These are phyloP conservation scores for Hibiscus syriacus DNA, from an alignment of 345 rosid genomes.

Conservation along the genomic window DNA sequence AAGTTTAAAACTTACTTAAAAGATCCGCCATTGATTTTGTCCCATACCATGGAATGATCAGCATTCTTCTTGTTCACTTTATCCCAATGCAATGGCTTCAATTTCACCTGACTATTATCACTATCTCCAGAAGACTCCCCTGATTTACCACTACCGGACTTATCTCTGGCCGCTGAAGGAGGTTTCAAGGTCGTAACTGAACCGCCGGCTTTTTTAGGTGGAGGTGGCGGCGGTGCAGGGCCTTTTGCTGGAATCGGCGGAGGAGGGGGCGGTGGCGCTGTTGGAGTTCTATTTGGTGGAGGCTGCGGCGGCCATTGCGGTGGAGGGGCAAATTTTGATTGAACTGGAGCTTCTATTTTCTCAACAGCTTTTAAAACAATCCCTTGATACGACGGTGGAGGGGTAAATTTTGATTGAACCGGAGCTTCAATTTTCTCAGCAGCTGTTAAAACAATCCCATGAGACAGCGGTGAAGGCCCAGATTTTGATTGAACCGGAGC, in stretches of 20 bases:
- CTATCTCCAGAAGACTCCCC: slow-evolving; percentile 25
- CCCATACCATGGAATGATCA: slow-evolving; percentile 92
- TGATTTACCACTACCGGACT: slow-evolving; percentile 14
- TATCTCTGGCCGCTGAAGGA: slow-evolving; percentile 27
- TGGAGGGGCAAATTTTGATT: too few relatives aligned
- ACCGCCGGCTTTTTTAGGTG: slow-evolving; percentile 24
- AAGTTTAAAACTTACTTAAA: slow-evolving; percentile 44
- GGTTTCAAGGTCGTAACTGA: slow-evolving; percentile 28
- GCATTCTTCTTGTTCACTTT: slow-evolving; percentile 51
- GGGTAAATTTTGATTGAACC: slow-evolving; percentile 23
- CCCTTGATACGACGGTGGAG: too few relatives aligned
- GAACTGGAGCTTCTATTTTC: too few relatives aligned
- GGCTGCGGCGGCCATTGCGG: slow-evolving; percentile 22
- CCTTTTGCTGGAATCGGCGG: slow-evolving; percentile 17
- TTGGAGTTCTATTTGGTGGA: slow-evolving; percentile 7
- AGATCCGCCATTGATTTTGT: slow-evolving; percentile 71
- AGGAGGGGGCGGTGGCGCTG: slow-evolving; percentile 7
- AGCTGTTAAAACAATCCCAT: slow-evolving; percentile 3
- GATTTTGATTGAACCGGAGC: slow-evolving; percentile 22
- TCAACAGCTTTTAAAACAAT: too few relatives aligned
- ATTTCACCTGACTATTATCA: slow-evolving; percentile 45
- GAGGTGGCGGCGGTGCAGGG: slow-evolving; percentile 25
- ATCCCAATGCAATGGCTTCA: slow-evolving; percentile 94
- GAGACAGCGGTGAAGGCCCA: slow-evolving; percentile 19
- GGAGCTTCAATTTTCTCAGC: slow-evolving; percentile 14